phyloP scores from a whole-genome alignment of 306 rosid species.

The Urtica urens region DNA sequence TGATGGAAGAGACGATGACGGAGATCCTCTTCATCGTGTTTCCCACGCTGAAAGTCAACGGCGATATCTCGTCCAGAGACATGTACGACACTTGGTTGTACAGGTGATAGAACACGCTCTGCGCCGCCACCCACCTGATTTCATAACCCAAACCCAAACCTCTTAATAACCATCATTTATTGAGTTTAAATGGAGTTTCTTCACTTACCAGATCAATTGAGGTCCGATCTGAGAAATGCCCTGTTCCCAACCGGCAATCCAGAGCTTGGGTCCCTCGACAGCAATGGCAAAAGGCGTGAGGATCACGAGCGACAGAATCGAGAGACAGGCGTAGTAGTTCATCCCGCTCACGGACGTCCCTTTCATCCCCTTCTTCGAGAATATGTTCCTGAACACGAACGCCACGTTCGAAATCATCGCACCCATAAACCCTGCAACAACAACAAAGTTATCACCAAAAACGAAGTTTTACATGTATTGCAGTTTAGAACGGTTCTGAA shows the following conservation, averaged over 20 bases:
- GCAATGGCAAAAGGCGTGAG: slow-evolving; percentile 88
- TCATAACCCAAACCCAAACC: too few relatives aligned
- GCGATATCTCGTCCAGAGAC: slow-evolving; percentile 96
- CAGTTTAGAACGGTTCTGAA: too few relatives aligned
- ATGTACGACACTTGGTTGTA: slow-evolving; percentile 97
- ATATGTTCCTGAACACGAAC: slow-evolving; percentile 76
- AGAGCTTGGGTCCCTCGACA: slow-evolving; percentile 81
- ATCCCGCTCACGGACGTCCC: slow-evolving; percentile 90
- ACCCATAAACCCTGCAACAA: slow-evolving; percentile 84
- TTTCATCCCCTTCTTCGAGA: slow-evolving; percentile 85
- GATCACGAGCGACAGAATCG: slow-evolving; percentile 59
- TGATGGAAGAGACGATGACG: slow-evolving; percentile 86
- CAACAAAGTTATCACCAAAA: not conserved
- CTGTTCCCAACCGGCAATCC: slow-evolving; percentile 75
- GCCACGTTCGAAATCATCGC: slow-evolving; percentile 95
- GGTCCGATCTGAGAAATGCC: slow-evolving; percentile 70
- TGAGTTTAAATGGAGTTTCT: too few relatives aligned
- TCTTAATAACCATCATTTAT: too few relatives aligned
- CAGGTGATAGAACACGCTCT: slow-evolving; percentile 88
- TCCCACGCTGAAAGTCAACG: slow-evolving; percentile 89
- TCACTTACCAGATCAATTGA: slow-evolving; percentile 53
- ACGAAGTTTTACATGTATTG: slow-evolving; percentile 8
- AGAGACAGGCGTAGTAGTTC: slow-evolving; percentile 87
- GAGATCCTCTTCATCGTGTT: slow-evolving; percentile 99
- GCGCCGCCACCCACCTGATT: slow-evolving; percentile 99